Evolutionary conservation across 371 early-diverging fungal genomes (phyloP).

Genomic region (Circinella umbellata): DNA sequence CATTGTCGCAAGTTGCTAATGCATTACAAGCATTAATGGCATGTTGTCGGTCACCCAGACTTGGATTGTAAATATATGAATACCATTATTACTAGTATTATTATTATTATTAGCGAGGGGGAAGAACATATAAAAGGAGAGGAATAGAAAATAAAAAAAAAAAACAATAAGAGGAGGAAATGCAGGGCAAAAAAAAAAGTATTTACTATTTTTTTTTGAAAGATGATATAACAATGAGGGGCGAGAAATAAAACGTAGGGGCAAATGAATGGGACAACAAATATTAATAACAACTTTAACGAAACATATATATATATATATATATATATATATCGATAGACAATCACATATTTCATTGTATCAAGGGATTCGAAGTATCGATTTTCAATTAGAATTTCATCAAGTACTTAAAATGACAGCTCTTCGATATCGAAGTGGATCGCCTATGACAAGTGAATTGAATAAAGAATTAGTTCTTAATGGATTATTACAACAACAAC

Average conservation of each 20-base stretch:
- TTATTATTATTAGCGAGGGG: not conserved
- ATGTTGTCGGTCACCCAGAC: conserved; percentile 66
- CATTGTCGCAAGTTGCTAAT: conserved; percentile 62
- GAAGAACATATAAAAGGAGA: no score
- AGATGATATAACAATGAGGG: no score
- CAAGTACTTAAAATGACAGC: conserved; percentile 46
- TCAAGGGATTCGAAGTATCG: conserved; percentile 30
- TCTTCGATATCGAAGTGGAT: conserved; percentile 26
- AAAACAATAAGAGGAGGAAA: no score
- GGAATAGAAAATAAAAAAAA: no score
- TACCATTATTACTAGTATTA: not conserved
- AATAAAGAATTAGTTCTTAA: conserved; percentile 15
- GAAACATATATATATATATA: no score
- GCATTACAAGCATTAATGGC: conserved; percentile 76
- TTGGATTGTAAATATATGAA: conserved; percentile 60
- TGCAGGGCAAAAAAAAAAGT: no score
- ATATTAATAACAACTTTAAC: not conserved
- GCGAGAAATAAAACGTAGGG: not conserved
- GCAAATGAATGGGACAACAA: not conserved
- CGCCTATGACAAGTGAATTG: conserved; percentile 12
- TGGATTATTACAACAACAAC: conserved; percentile 23
- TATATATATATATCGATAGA: conserved; percentile 22
- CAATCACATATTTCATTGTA: conserved; percentile 41
- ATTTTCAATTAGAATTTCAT: conserved; percentile 41
- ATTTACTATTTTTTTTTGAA: no score